These are phyloP conservation scores for Chlorella variabilis DNA, from an alignment of 163 green algal genomes.

Conservation along the genomic window DNA sequence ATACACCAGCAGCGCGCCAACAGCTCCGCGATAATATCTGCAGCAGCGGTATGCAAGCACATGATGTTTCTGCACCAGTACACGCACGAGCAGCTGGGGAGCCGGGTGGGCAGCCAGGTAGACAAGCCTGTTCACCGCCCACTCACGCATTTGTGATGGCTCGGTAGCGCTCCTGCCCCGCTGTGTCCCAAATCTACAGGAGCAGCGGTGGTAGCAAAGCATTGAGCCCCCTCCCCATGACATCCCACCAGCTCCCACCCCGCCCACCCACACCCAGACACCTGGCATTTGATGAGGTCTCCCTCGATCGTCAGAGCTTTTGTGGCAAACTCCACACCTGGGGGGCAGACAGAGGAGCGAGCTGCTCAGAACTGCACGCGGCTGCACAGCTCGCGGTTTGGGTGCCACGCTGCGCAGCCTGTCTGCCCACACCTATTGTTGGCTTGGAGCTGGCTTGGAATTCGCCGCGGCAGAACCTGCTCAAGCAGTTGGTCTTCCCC, in stretches of 20 bases:
- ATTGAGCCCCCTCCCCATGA: no score
- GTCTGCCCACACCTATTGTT: conserved; percentile 76
- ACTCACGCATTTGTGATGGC: conserved; percentile 57
- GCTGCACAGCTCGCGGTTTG: no score
- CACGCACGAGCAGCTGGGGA: no score
- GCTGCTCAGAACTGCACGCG: no score
- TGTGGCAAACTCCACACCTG: conserved; percentile 40
- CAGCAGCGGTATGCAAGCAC: background rate
- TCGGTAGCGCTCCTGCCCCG: conserved; percentile 57
- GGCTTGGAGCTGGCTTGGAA: conserved; percentile 78
- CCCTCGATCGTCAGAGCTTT: conserved; percentile 22
- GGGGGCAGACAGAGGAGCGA: background rate
- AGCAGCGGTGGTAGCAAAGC: background rate
- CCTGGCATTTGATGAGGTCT: conserved; percentile 26
- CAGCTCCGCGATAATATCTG: conserved; percentile 48
- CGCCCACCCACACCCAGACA: no score
- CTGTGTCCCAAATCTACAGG: conserved; percentile 59
- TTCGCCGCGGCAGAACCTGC: conserved; percentile 73
- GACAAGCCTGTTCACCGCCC: background rate
- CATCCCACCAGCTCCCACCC: no score
- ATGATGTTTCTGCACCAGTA: no score
- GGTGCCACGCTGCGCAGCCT: no score
- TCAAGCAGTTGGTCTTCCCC: conserved; percentile 79
- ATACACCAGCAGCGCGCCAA: conserved; percentile 50
- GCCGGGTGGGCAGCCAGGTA: background rate